Evolutionary conservation across 768 basidiomycete genomes (phyloP), one percentile per base, ranked within the genome.

Genomic region (Suillus spraguei): DNA sequence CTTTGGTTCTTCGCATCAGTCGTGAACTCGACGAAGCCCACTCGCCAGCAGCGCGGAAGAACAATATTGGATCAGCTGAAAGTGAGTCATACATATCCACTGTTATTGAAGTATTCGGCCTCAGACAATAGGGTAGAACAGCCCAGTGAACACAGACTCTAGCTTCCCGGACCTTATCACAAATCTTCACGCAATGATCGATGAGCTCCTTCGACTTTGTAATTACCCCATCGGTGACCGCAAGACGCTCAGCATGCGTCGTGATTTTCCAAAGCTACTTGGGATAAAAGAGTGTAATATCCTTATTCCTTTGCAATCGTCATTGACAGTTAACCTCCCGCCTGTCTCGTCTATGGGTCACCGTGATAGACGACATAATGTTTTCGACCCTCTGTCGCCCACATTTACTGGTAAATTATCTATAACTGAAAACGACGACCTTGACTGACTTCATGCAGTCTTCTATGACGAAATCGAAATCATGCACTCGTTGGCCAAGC

Each of bases 1-100:
- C 78, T 98, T 33, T 99, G 97, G 97, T 83, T 95, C 9, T 96
- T 97, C 71, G 87, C 88, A 0, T 90, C 94, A 2, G 93, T 94
- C 11, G 85, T 91, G 50, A 92, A 95, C 74, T 97, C 96, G 1
- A 92, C 86, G 38, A 90, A 91, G 64, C 5, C 69, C 0, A 81
- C 81, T 44, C 83, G 96, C 46, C 79, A 82, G 61, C 67, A 76
- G 42, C 83, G 92, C 64, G 95, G 92, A 54, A 79, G 72, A 50
- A 66, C 70, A 28, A 88, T 91, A 59, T 72, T 90, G 50, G 78
- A 84, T 24, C 80, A 82, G 65, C 79, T 93, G 20, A 81, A 79
- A 71, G 92, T 92, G 64, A 24, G 79, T 63, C 42, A 54, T 17
- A 16, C 42, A 58, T 16, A 13, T 33, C 7, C 33, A 41, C 20